phyloP scores from a whole-genome alignment of 805 yeast species.

The Jamesozyma spencerorum region DNA sequence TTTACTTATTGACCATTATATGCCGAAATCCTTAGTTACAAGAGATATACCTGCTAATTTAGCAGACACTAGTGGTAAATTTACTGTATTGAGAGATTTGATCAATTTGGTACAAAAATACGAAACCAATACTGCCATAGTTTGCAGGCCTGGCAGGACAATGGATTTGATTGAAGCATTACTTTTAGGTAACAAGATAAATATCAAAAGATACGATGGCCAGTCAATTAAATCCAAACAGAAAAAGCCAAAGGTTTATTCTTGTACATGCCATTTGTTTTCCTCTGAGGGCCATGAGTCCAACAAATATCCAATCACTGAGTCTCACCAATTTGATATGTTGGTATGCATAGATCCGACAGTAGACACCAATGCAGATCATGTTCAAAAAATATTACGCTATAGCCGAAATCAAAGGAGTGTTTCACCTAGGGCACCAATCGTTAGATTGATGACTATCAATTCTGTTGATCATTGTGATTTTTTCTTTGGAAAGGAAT shows the following conservation, averaged over 20 bases:
- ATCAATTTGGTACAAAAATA: slow-evolving; percentile 43
- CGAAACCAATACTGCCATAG: slow-evolving; percentile 51
- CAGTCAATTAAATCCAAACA: slow-evolving; percentile 41
- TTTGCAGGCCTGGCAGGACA: slow-evolving; percentile 59
- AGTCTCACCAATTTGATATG: slow-evolving; percentile 39
- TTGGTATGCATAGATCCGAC: slow-evolving; percentile 57
- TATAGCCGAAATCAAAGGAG: slow-evolving; percentile 24
- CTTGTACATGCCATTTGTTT: slow-evolving; percentile 37
- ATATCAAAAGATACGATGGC: slow-evolving; percentile 54
- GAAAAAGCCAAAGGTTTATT: slow-evolving; percentile 27
- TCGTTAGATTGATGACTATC: slow-evolving; percentile 63
- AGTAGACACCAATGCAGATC: slow-evolving; percentile 35
- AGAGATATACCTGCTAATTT: slow-evolving; percentile 64
- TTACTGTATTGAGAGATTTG: slow-evolving; percentile 57
- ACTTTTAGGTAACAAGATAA: slow-evolving; percentile 50
- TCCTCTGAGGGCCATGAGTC: slow-evolving; percentile 29
- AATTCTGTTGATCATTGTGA: slow-evolving; percentile 80
- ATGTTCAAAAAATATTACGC: slow-evolving; percentile 26
- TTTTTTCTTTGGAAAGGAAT: slow-evolving; percentile 35
- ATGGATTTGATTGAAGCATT: slow-evolving; percentile 69
- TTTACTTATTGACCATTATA: slow-evolving; percentile 68
- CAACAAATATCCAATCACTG: slow-evolving; percentile 14
- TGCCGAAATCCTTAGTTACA: slow-evolving; percentile 69
- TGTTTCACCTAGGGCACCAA: slow-evolving; percentile 35
- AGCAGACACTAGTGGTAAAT: slow-evolving; percentile 77